phyloP scores from a whole-genome alignment of 2,329 filamentous ascomycete genomes.

The Colletotrichum godetiae region DNA sequence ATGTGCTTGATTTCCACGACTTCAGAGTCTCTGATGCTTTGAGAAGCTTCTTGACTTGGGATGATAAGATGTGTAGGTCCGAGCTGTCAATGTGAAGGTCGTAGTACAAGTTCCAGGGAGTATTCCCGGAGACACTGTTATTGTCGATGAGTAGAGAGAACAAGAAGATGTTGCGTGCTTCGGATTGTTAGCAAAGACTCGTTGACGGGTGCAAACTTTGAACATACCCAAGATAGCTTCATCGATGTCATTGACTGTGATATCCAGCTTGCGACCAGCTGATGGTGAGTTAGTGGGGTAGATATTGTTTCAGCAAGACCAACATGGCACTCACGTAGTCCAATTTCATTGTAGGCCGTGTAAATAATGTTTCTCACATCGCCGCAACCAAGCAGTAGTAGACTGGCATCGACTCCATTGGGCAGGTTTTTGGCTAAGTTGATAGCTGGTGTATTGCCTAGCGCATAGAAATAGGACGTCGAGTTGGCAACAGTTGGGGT shows the following conservation, averaged over 20 bases:
- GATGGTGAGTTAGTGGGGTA: slow-evolving; percentile 37
- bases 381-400: slow-evolving; percentile 67
- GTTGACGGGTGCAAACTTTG: neutral
- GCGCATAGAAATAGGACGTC: slow-evolving; percentile 54
- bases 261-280: slow-evolving; percentile 58
- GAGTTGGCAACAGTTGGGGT: slow-evolving; percentile 48
- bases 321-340: slow-evolving; percentile 45
- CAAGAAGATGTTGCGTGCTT: slow-evolving; percentile 67
- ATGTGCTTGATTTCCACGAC: slow-evolving; percentile 57
- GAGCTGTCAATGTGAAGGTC: slow-evolving; percentile 57
- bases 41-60: slow-evolving; percentile 50
- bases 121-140: slow-evolving; percentile 35
- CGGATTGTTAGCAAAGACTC: slow-evolving; percentile 16
- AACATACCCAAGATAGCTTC: slow-evolving; percentile 60
- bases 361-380: slow-evolving; percentile 68
- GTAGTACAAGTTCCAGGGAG: slow-evolving; percentile 67
- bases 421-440: slow-evolving; percentile 60
- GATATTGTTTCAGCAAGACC: neutral
- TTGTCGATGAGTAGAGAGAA: slow-evolving; percentile 61
- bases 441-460: slow-evolving; percentile 66
- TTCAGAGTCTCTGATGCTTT: slow-evolving; percentile 49
- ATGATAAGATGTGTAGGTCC: slow-evolving; percentile 48
- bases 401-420: slow-evolving; percentile 58
- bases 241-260: slow-evolving; percentile 68
- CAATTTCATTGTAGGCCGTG: slow-evolving; percentile 57